Base-by-base conservation (phyloP, 768 basidiomycete genomes). In the Psilocybe tampanensis region DNA sequence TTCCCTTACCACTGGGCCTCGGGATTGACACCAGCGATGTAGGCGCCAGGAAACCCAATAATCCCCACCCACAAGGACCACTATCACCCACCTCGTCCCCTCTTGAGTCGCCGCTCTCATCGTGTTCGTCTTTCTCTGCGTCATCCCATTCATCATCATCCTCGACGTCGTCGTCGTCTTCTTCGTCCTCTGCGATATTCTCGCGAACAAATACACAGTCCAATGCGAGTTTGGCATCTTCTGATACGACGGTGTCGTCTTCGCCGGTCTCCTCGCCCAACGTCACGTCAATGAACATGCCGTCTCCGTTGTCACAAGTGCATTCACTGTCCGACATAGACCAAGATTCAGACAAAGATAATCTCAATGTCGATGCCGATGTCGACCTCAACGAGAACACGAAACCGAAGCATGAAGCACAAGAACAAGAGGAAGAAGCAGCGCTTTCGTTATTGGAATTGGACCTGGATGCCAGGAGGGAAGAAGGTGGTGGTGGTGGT, bases 101-200 rank as follows among this genome's bases (percentile, higher is more conserved):
- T 26, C 3, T 33, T n/a, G n/a, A n/a, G n/a, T n/a, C 52, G 1
- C 24, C 43, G 13, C 29, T 41, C 12, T 42, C 52, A 15, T 34
- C 36, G 12, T 52, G 36, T 22, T 36, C 50, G 6, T 39, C 51
- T 21, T 18, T 41, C 8, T 42, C 39, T 6, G 17, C 51, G 1
- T 52, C 51, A 1, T 26, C 34, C 3, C 21, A 29, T 0, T 47
- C 56, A 19, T 50, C 50, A 1, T 59, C 60, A 3, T 58, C 56
- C n/a, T 49, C 54, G 12, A 41, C 45, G 15, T 32, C 61, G 36
- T 44, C 44, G 6, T 54, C 52, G 32, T 45, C 52, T 7, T 43
- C 55, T 15, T 43, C 51, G 48, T 12, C 45, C 26, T n/a, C 47
- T 47, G 26, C n/a, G n/a, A n/a, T n/a, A n/a, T n/a, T n/a, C n/a